Percentiles rank a stretch among this genome's conserved stretches.
phyloP scores from a whole-genome alignment of 1,284 basidiomycete genomes.

The Leucoagaricus sp. region DNA sequence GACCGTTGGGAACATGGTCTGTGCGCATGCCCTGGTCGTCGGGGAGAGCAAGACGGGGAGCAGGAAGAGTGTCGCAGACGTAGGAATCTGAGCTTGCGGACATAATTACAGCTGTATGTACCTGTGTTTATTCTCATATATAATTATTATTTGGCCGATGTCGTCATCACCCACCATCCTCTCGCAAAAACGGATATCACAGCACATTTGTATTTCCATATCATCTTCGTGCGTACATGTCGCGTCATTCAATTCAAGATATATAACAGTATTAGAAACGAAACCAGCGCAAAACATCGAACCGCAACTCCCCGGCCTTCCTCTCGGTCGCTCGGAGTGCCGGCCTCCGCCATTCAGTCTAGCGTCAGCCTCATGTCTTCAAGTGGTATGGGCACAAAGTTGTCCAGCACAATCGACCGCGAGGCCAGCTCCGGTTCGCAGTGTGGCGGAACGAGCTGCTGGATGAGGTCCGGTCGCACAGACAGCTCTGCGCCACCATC shows the following conservation, averaged over 20 bases:
- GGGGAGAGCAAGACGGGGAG: slow-evolving; percentile 49
- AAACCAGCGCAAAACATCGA: slow-evolving; percentile 24
- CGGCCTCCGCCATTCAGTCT: slow-evolving; percentile 55
- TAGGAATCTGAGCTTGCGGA: slow-evolving; percentile 36
- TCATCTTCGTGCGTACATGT: slow-evolving; percentile 21
- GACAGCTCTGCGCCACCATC: slow-evolving; percentile 76
- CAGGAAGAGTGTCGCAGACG: slow-evolving; percentile 74
- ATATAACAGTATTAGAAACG: slow-evolving; percentile 30
- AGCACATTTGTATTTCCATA: slow-evolving; percentile 21
- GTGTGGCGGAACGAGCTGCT: slow-evolving; percentile 87
- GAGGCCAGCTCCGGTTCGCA: slow-evolving; percentile 87
- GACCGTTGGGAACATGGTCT: background rate
- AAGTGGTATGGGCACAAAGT: slow-evolving; percentile 92
- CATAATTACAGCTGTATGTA: background rate
- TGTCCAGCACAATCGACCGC: slow-evolving; percentile 86
- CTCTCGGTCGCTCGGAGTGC: slow-evolving; percentile 17
- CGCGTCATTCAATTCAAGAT: slow-evolving; percentile 35
- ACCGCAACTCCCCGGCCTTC: slow-evolving; percentile 16
- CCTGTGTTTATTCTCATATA: slow-evolving; percentile 6
- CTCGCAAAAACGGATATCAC: slow-evolving; percentile 12
- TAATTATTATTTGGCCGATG: slow-evolving; percentile 27
- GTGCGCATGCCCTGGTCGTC: slow-evolving; percentile 23
- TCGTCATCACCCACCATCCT: slow-evolving; percentile 35
- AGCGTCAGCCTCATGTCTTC: slow-evolving; percentile 90
- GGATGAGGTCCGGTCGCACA: slow-evolving; percentile 92